phyloP scores from a whole-genome alignment of 805 yeast species.

The Metschnikowia lochheadii region DNA sequence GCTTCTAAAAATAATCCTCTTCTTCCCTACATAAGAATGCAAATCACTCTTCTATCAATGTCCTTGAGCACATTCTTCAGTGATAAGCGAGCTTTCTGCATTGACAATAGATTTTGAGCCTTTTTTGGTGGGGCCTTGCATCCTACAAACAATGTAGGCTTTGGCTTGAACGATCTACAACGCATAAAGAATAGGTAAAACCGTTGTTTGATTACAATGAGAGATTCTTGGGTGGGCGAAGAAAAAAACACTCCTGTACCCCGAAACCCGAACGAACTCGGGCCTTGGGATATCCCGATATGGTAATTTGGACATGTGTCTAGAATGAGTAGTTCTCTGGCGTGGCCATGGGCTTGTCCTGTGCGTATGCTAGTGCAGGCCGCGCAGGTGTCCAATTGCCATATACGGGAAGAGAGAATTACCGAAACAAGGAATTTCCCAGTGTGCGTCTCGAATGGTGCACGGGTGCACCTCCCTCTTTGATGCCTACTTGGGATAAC shows the following conservation, averaged over 20 bases:
- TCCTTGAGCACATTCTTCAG: background rate
- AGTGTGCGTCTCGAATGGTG: background rate
- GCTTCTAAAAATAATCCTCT: too few species aligned
- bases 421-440: constrained; percentile 3
- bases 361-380: background rate
- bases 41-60: too few species aligned
- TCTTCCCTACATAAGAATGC: too few species aligned
- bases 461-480: background rate
- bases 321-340: background rate
- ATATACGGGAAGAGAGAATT: constrained; percentile 1
- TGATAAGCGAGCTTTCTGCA: background rate
- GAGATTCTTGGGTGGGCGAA: too few species aligned
- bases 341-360: background rate
- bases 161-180: background rate
- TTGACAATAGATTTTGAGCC: background rate
- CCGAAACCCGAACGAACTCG: too few species aligned
- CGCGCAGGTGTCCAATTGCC: background rate
- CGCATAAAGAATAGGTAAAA: too few species aligned
- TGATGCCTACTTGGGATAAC: too few species aligned
- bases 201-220: too few species aligned
- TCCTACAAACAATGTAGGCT: too few species aligned
- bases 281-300: background rate
- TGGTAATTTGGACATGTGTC: background rate
- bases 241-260: too few species aligned
- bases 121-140: too few species aligned